Evolutionary conservation across 2,329 filamentous ascomycete species (phyloP).

Genomic region (Alternaria panax): DNA sequence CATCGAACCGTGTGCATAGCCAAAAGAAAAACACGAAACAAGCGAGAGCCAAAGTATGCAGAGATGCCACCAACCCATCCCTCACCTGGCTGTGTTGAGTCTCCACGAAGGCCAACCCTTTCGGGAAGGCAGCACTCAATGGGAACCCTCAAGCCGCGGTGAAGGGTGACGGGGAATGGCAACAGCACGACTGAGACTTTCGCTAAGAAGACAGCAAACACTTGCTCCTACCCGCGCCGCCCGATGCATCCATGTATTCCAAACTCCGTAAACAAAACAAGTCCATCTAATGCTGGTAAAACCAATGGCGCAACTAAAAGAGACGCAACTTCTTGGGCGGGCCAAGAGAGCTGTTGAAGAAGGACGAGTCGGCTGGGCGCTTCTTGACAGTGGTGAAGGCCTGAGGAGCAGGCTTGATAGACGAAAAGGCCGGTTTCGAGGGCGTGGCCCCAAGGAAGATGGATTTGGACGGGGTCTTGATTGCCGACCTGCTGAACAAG

Average conservation of each 20-base stretch:
- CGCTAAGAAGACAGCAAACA: constrained; percentile 1
- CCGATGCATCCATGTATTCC: constrained; percentile 7
- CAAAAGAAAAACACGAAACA: background rate
- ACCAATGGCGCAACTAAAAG: constrained; percentile 14
- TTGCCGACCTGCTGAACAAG: constrained; percentile 53
- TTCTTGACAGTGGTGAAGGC: constrained; percentile 33
- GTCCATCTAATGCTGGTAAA: background rate
- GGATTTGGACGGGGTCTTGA: constrained; percentile 62
- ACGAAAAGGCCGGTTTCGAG: constrained; percentile 25
- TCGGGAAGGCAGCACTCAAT: constrained; percentile 28
- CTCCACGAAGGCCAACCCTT: constrained; percentile 26
- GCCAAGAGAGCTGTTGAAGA: constrained; percentile 27
- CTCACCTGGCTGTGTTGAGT: constrained; percentile 29
- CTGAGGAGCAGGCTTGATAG: constrained; percentile 22
- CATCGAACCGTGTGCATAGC: background rate
- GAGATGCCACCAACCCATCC: background rate
- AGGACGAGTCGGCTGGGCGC: constrained; percentile 26
- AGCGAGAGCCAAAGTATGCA: constrained; percentile 2
- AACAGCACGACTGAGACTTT: constrained; percentile 2
- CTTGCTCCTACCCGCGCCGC: background rate
- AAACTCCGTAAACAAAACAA: constrained; percentile 9
- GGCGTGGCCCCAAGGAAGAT: constrained; percentile 36
- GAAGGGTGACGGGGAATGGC: constrained; percentile 1
- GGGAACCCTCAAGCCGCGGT: constrained; percentile 27
- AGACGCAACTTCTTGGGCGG: constrained; percentile 39